A percentile compares a stretch with the other conserved stretches of the same genome.
phyloP scores from a whole-genome alignment of 1,139 yeast species.

The Nakaseomyces delphensis region DNA sequence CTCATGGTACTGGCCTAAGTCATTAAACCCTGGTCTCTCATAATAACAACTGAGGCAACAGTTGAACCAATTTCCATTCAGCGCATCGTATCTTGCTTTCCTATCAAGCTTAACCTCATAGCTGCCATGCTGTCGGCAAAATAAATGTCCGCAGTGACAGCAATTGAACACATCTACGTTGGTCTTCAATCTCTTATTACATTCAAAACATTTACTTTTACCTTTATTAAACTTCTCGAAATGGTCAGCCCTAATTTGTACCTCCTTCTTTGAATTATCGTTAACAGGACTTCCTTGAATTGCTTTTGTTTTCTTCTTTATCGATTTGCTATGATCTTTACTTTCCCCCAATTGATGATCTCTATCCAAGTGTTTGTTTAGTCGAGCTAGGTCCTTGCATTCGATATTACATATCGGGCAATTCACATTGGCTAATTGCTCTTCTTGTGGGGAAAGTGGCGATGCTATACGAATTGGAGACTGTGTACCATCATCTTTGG shows the following conservation, averaged over 20 bases:
- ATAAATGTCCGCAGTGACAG: constrained; percentile 63
- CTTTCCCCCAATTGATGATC: constrained; percentile 40
- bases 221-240: constrained; percentile 48
- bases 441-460: neutral
- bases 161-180: constrained; percentile 52
- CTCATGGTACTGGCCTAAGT: constrained; percentile 38
- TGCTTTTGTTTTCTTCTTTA: constrained; percentile 8
- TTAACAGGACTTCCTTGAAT: neutral
- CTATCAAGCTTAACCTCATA: constrained; percentile 41
- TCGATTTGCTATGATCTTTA: constrained; percentile 10
- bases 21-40: constrained; percentile 47
- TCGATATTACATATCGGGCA: constrained; percentile 69
- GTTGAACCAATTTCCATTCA: constrained; percentile 55
- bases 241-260: constrained; percentile 43
- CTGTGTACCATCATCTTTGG: neutral
- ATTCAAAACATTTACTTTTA: constrained; percentile 34
- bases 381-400: constrained; percentile 48
- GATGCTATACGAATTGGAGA: constrained; percentile 3
- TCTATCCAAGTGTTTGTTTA: constrained; percentile 68
- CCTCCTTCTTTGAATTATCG: neutral
- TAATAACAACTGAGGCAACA: constrained; percentile 60
- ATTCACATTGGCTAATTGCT: constrained; percentile 6
- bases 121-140: constrained; percentile 56
- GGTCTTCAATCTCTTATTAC: constrained; percentile 38
- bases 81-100: constrained; percentile 41